Conservation (phyloP, 768 basidiomycete genomes). For the Clitopilus hobsonii region DNA sequence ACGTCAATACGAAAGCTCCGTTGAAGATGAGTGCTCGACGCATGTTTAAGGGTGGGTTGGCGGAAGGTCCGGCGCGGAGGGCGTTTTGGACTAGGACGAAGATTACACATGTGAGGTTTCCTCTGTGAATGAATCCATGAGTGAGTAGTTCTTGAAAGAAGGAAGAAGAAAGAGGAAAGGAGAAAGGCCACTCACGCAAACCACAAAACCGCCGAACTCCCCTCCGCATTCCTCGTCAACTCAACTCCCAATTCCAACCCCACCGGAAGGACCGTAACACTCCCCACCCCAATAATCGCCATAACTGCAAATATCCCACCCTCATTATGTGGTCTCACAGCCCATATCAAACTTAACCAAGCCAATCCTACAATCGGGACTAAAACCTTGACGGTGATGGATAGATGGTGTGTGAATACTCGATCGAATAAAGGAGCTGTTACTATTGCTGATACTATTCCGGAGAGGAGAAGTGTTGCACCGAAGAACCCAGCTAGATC, state of each 20-base stretch:
- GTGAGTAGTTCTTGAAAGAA: too few species aligned
- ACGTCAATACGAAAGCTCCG: slow-evolving; percentile 40
- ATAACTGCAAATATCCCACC: slow-evolving; percentile 63
- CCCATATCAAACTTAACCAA: slow-evolving; percentile 82
- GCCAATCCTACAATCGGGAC: slow-evolving; percentile 55
- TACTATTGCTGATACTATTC: slow-evolving; percentile 62
- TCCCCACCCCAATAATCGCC: slow-evolving; percentile 60
- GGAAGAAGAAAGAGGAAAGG: background rate
- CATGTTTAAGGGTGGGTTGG: slow-evolving; percentile 74
- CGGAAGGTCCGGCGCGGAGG: slow-evolving; percentile 55
- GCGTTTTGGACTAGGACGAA: slow-evolving; percentile 65
- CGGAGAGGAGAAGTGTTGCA: slow-evolving; percentile 59
- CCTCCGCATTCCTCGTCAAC: slow-evolving; percentile 74
- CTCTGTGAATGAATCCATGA: too few species aligned
- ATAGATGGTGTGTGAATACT: slow-evolving; percentile 73
- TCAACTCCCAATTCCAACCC: slow-evolving; percentile 77
- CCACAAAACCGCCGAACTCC: slow-evolving; percentile 75
- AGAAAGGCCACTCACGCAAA: slow-evolving; percentile 44
- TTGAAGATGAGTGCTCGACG: slow-evolving; percentile 62
- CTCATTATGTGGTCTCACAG: slow-evolving; percentile 47
- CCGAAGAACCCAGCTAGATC: slow-evolving; percentile 69
- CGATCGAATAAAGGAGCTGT: slow-evolving; percentile 78
- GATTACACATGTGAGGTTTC: slow-evolving; percentile 60
- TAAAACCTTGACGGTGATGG: slow-evolving; percentile 50
- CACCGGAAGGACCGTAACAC: slow-evolving; percentile 70